phyloP scores from a whole-genome alignment of 352 stramenopile genomes.

The Pythium coloratum region DNA sequence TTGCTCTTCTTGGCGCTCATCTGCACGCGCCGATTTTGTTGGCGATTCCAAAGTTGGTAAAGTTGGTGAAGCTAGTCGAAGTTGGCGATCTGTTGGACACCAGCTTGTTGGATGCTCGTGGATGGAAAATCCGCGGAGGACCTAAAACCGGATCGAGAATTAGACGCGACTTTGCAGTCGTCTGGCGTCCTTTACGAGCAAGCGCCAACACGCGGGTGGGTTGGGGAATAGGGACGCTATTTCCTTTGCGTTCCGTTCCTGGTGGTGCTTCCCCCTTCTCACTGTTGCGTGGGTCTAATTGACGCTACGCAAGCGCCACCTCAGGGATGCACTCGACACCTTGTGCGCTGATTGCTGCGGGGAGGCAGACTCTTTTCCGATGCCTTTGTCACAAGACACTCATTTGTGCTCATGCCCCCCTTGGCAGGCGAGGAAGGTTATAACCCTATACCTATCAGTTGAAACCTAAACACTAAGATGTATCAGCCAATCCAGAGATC shows the following conservation, averaged over 20 bases:
- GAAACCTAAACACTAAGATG: neutral
- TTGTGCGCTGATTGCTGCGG: neutral
- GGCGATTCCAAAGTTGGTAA: neutral
- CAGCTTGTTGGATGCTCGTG: neutral
- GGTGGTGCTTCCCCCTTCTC: neutral
- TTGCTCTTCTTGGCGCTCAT: constrained; percentile 50
- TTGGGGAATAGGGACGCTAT: neutral
- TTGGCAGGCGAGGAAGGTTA: neutral
- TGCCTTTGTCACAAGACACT: constrained; percentile 3
- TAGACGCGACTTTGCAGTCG: neutral
- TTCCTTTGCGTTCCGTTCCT: neutral
- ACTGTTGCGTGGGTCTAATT: neutral
- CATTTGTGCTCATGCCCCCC: neutral
- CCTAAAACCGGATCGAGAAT: neutral
- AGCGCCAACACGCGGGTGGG: neutral
- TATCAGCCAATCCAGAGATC: constrained; percentile 10
- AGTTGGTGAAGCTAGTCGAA: neutral
- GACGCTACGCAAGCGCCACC: constrained; percentile 1
- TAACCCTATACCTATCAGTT: neutral
- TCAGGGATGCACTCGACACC: neutral
- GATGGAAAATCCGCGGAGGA: neutral
- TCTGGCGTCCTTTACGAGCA: neutral
- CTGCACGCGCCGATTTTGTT: neutral
- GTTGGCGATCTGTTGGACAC: neutral
- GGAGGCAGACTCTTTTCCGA: neutral